Evolutionary conservation across 2,329 filamentous ascomycete genomes (phyloP), one percentile per base, ranked within the genome.

Genomic region (Chrysoporthe puriensis): DNA sequence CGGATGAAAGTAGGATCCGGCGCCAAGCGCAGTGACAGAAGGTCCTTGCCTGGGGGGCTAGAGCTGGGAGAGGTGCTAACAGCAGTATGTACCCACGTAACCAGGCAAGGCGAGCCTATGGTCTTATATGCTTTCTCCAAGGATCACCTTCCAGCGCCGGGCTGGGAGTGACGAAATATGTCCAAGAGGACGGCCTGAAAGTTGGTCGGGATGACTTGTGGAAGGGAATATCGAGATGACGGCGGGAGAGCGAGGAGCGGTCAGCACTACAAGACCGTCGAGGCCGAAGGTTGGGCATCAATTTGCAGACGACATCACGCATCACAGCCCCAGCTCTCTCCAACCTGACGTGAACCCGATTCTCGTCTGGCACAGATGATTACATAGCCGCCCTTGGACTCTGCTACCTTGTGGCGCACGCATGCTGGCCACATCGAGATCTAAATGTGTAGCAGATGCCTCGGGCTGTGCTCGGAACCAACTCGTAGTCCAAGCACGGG

Each of bases 201-300:
- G 58, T 44, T 50, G n/a, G 52, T 59, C 36, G 32, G 42, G 48
- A 69, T 32, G 43, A 48, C 43, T n/a, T 61, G 26, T 26, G 26
- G 26, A 48, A 46, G 26, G 43, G 13, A 48, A 61, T 16, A 18
- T 13, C 43, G 5, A 21, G 44, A 69, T 63, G 67, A 69, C 64
- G 60, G 63, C 52, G 54, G 34, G 52, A 42, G 40, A 21, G n/a
- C 13, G 54, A 60, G 59, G 54, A 57, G 63, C 60, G 67, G 67
- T 66, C 52, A 63, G 44, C 43, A 32, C 21, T 11, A 48, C 32
- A 46, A 50, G 43, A 62, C 16, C 16, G 59, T 61, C 42, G 42
- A 67, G 42, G 50, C 26, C 21, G 32, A 48, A 48, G 62, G 62
- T 69, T 69, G 68, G 68, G 68, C 68, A 69, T 69, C 68, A 67